Evolutionary conservation across 441 rosid genomes (phyloP), one percentile per base, ranked within the genome.

Genomic region (Geranium incanum): DNA sequence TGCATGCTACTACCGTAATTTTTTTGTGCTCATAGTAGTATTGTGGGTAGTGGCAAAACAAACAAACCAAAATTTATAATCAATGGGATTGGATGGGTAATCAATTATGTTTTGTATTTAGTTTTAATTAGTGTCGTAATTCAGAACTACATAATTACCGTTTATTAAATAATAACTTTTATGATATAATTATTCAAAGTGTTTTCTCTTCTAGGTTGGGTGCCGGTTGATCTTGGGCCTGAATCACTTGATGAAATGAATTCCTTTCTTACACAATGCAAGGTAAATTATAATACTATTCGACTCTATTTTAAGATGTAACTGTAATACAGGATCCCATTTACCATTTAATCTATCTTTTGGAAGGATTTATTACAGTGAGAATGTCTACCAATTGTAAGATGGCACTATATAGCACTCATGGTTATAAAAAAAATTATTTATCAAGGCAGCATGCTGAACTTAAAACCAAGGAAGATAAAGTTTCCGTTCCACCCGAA

Each of bases 151-250:
- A 57, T 16, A 57, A 57, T 50, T 3, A 50, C 59, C 13, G 16
- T 50, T 5, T 12, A 50, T n/a, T 50, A 50, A n/a, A 50, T 21
- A 57, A 16, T 57, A 21, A 62, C 11, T 62, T 21, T 19, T 23
- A 19, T 21, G 33, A 62, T 23, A 62, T 70, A 64, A 70, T 80
- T 16, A 72, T 50, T 36, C 7, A 7, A 11, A 37, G 36, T 64
- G 33, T 68, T 71, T 75, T 76, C 48, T 68, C 39, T 75, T 75
- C 68, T 82, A 89, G 92, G 91, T 79, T 86, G 87, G 88, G 76
- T 71, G 57, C 92, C 89, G 37, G 81, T 86, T 73, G 95, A 88
- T 83, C 76, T 87, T 70, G 95, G 92, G 69, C 92, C 91, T 57
- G 73, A 71, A 41, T 81, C 92, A 66, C 67, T 85, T 78, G 79